phyloP scores from a whole-genome alignment of 139 green algal species.

The Marvania coccoides region DNA sequence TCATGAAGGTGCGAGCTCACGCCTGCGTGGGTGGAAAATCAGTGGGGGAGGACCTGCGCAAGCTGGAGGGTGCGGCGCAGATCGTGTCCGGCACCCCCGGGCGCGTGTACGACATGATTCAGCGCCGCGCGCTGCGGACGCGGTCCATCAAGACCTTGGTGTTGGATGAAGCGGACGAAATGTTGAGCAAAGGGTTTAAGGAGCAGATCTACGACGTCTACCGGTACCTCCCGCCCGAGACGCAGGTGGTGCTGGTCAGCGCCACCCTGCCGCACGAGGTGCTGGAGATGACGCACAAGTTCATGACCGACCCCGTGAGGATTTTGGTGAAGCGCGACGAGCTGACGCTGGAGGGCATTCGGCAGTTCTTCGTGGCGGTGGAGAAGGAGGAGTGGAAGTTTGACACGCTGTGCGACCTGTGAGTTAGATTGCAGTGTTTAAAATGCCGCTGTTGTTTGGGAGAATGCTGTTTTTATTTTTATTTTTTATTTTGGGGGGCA shows the following conservation, averaged over 20 bases:
- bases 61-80: slow-evolving; percentile 88
- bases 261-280: slow-evolving; percentile 94
- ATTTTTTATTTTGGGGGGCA: no score
- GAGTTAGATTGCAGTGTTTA: no score
- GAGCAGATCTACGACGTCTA: slow-evolving; percentile 99
- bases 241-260: slow-evolving; percentile 88
- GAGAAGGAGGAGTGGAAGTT: slow-evolving; percentile 99
- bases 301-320: slow-evolving; percentile 97
- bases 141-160: slow-evolving; percentile 70
- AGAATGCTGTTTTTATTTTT: no score
- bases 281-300: slow-evolving; percentile 97
- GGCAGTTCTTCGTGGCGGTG: slow-evolving; percentile 99
- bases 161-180: slow-evolving; percentile 97
- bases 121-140: slow-evolving; percentile 68
- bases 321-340: slow-evolving; percentile 99
- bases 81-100: slow-evolving; percentile 94
- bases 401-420: slow-evolving; percentile 97
- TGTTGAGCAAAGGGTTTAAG: slow-evolving; percentile 97
- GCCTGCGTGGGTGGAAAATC: slow-evolving; percentile 92
- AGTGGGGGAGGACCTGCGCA: slow-evolving; percentile 92
- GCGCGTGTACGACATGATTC: slow-evolving; percentile 99
- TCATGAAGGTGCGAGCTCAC: slow-evolving; percentile 83
- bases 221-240: slow-evolving; percentile 80
- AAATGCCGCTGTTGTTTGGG: no score
- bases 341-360: slow-evolving; percentile 99